These are phyloP conservation scores for Poteriospumella lacustris DNA, from an alignment of 108 stramenopile genomes.

Conservation along the genomic window DNA sequence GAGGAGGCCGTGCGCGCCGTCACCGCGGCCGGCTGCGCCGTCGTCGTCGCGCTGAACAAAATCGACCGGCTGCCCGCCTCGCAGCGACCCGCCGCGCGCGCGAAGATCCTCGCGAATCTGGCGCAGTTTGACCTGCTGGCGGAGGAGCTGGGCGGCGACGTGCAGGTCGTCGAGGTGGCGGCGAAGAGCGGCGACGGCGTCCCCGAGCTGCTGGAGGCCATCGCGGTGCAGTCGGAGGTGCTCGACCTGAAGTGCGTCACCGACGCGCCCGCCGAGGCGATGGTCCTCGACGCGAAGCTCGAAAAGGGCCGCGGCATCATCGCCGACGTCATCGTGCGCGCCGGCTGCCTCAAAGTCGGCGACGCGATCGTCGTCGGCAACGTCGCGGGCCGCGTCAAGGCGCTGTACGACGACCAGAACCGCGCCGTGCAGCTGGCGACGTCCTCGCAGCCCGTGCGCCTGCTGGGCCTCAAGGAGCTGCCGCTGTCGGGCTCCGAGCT, in stretches of 20 bases:
- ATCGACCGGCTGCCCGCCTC: slow-evolving; percentile 64
- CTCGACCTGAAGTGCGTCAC: slow-evolving; percentile 84
- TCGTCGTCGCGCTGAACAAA: slow-evolving; percentile 92
- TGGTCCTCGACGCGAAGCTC: slow-evolving; percentile 85
- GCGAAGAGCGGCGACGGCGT: slow-evolving; percentile 78
- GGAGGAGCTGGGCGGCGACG: slow-evolving; percentile 82
- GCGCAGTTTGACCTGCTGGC: slow-evolving; percentile 64
- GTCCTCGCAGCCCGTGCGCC: slow-evolving; percentile 63
- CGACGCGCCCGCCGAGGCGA: slow-evolving; percentile 76
- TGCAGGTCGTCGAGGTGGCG: slow-evolving; percentile 77
- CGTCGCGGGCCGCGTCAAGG: slow-evolving; percentile 75
- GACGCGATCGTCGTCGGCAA: slow-evolving; percentile 86
- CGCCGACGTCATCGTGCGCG: slow-evolving; percentile 84
- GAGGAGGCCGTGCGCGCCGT: slow-evolving; percentile 74
- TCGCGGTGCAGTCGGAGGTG: slow-evolving; percentile 75
- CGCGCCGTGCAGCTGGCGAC: slow-evolving; percentile 63
- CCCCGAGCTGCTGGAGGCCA: slow-evolving; percentile 78
- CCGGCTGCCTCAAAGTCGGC: slow-evolving; percentile 85
- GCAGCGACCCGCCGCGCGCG: slow-evolving; percentile 20
- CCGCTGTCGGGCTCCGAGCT: slow-evolving; percentile 81
- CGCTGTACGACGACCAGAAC: slow-evolving; percentile 37
- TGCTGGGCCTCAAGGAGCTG: slow-evolving; percentile 61
- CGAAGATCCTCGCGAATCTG: slow-evolving; percentile 42
- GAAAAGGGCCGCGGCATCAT: slow-evolving; percentile 72
- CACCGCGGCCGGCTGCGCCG: slow-evolving; percentile 68